phyloP scores from a whole-genome alignment of 177 flowering plant genomes.

The Vitis hybrid region DNA sequence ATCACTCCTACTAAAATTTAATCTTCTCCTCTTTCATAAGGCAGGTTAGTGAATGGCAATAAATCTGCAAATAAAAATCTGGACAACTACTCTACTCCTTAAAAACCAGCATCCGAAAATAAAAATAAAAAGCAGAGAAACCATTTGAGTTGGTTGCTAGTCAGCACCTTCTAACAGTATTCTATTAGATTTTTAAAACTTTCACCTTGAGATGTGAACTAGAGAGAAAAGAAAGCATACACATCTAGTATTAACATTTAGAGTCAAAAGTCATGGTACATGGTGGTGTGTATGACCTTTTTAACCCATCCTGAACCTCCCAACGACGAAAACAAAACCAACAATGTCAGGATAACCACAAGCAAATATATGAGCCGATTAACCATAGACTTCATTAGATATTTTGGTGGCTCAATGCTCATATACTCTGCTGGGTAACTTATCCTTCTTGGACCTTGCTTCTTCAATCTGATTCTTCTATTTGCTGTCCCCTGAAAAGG shows the following conservation, averaged over 20 bases:
- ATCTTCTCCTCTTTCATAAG: too few relatives aligned
- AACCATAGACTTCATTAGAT: not conserved
- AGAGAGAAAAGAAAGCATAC: not conserved
- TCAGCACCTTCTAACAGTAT: too few relatives aligned
- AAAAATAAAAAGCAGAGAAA: too few relatives aligned
- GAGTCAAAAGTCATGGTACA: slow-evolving; percentile 2
- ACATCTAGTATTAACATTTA: not conserved
- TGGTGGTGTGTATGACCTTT: not conserved
- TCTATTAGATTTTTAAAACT: too few relatives aligned
- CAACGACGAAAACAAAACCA: slow-evolving; percentile 22
- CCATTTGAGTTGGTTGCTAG: too few relatives aligned
- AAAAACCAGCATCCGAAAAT: too few relatives aligned
- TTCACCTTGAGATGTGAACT: not conserved
- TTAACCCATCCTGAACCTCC: slow-evolving; percentile 13
- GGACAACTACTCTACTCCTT: too few relatives aligned
- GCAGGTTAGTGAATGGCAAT: too few relatives aligned
- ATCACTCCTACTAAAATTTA: too few relatives aligned
- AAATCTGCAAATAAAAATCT: too few relatives aligned
- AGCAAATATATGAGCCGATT: slow-evolving; percentile 10
- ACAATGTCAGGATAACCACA: slow-evolving; percentile 18
- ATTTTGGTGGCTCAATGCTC: slow-evolving; percentile 4
- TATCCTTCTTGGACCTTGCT: not conserved
- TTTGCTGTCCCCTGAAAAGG: slow-evolving; percentile 51
- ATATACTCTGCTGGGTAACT: not conserved
- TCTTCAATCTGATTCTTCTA: slow-evolving; percentile 47